These are phyloP conservation scores for Aspergillus hancockii DNA, from an alignment of 495 filamentous ascomycete genomes.

Conservation along the genomic window DNA sequence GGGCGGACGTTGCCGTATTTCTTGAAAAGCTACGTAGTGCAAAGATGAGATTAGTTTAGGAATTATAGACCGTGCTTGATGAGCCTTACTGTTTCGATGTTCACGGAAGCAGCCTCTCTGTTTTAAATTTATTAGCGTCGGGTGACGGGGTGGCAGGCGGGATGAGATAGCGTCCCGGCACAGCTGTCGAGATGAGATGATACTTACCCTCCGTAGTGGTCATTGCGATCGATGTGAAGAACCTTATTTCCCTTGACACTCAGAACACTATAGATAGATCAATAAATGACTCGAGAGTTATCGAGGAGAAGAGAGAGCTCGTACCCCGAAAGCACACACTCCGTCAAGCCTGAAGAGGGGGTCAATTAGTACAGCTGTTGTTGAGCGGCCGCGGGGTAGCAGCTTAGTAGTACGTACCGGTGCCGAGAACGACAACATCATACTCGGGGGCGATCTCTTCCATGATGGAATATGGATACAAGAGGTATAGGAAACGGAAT, in stretches of 20 bases:
- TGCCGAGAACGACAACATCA: conserved; percentile 97
- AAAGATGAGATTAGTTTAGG: neutral
- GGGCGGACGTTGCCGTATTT: conserved; percentile 80
- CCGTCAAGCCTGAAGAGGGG: conserved; percentile 80
- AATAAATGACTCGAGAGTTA: neutral
- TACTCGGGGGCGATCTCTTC: conserved; percentile 97
- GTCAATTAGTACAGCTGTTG: conserved; percentile 35
- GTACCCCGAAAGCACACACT: conserved; percentile 97
- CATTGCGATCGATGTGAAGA: conserved; percentile 97
- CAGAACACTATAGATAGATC: conserved; percentile 64
- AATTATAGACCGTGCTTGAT: conserved; percentile 16
- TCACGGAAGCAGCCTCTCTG: conserved; percentile 91
- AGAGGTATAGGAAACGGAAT: conserved; percentile 18
- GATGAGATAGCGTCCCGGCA: conserved; percentile 13
- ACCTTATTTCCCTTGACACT: conserved; percentile 99
- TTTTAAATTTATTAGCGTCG: conserved; percentile 28
- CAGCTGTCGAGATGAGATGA: conserved; percentile 16
- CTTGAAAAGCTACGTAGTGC: conserved; percentile 75
- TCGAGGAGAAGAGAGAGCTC: conserved; percentile 14
- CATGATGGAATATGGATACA: conserved; percentile 56
- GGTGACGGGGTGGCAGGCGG: conserved; percentile 22
- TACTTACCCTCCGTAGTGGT: conserved; percentile 95
- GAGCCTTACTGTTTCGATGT: conserved; percentile 78
- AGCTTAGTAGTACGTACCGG: conserved; percentile 58
- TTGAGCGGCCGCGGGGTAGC: conserved; percentile 45